Evolutionary conservation across 2,329 filamentous ascomycete genomes (phyloP).

Genomic region (Onygena corvina): DNA sequence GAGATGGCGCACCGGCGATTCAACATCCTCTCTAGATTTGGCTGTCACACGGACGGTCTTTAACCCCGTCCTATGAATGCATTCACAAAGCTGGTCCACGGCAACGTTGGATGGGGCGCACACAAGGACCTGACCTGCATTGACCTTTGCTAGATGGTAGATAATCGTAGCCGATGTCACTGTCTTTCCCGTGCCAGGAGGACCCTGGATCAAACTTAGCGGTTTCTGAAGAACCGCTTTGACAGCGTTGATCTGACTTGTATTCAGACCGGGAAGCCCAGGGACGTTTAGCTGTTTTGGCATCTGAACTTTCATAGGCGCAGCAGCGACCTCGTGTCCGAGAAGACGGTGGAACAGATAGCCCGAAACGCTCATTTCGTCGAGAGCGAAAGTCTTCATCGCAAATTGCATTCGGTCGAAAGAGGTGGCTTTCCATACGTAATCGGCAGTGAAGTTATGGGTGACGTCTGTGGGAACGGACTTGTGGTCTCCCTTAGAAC

Average conservation of each 20-base stretch:
- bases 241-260: constrained; percentile 90
- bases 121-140: constrained; percentile 84
- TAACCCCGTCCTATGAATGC: constrained; percentile 83
- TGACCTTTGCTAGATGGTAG: constrained; percentile 92
- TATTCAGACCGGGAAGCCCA: constrained; percentile 84
- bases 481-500: constrained; percentile 91
- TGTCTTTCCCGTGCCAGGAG: constrained; percentile 94
- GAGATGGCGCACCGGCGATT: constrained; percentile 93
- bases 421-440: constrained; percentile 98
- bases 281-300: constrained; percentile 96
- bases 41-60: constrained; percentile 98
- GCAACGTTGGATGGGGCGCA: constrained; percentile 97
- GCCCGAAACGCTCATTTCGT: constrained; percentile 95
- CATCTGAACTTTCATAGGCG: constrained; percentile 88
- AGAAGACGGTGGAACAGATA: constrained; percentile 97
- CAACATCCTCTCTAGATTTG: constrained; percentile 95
- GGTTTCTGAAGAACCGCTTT: constrained; percentile 90
- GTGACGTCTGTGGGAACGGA: constrained; percentile 91
- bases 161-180: constrained; percentile 98
- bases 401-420: constrained; percentile 98
- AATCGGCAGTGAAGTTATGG: constrained; percentile 95
- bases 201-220: constrained; percentile 89
- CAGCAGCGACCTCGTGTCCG: constrained; percentile 85
- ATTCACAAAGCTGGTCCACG: constrained; percentile 94
- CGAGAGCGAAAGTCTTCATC: constrained; percentile 97